phyloP scores from a whole-genome alignment of 805 yeast species.

The Candida maltosa region DNA sequence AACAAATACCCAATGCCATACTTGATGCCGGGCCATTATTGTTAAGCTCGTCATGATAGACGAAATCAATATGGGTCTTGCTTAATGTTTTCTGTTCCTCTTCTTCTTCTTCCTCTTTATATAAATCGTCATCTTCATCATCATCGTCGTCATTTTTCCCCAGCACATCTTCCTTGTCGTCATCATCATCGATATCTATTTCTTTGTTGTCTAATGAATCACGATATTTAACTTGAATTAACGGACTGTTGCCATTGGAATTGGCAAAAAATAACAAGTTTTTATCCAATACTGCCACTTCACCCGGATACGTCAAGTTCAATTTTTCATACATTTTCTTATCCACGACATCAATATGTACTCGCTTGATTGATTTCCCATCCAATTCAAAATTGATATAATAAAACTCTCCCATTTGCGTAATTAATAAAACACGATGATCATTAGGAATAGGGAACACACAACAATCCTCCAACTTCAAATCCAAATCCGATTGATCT shows the following conservation, averaged over 20 bases:
- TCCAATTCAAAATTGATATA: constrained; percentile 36
- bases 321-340: constrained; percentile 25
- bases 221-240: constrained; percentile 41
- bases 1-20: constrained; percentile 60
- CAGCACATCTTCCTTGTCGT: constrained; percentile 8
- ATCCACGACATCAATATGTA: constrained; percentile 31
- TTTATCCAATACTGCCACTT: constrained; percentile 38
- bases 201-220: constrained; percentile 9
- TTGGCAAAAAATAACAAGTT: constrained; percentile 27
- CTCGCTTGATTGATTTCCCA: constrained; percentile 38
- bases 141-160: constrained; percentile 28
- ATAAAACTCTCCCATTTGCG: constrained; percentile 31
- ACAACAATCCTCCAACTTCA: constrained; percentile 54
- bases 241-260: constrained; percentile 46
- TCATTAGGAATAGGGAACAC: constrained; percentile 34
- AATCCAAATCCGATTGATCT: constrained; percentile 49
- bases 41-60: constrained; percentile 49
- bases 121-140: constrained; percentile 43
- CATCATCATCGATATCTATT: constrained; percentile 6
- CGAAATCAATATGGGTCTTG: constrained; percentile 29
- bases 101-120: constrained; percentile 32
- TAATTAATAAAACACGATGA: constrained; percentile 28
- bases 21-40: constrained; percentile 75
- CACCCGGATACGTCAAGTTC: constrained; percentile 35
- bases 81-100: constrained; percentile 14